Conservation (phyloP, 2,329 filamentous ascomycete genomes). For the Epichloe coenophiala region DNA sequence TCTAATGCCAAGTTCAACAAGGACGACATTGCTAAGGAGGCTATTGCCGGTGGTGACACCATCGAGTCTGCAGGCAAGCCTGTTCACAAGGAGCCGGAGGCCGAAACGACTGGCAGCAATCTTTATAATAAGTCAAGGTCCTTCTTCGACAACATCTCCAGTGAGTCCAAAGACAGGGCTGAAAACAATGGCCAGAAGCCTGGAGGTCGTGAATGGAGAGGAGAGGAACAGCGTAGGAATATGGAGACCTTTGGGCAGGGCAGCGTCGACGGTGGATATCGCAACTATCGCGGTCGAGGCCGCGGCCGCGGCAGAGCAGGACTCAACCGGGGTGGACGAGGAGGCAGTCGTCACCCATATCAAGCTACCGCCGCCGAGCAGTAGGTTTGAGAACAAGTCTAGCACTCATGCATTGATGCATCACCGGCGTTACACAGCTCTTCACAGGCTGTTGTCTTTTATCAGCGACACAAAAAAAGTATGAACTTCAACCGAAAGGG, state of each 20-base stretch:
- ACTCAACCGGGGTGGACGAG: conserved; percentile 26
- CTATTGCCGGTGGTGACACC: conserved; percentile 62
- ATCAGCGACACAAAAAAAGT: neutral
- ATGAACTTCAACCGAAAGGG: neutral
- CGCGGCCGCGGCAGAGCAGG: conserved; percentile 45
- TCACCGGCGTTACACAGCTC: neutral
- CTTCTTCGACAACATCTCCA: conserved; percentile 98
- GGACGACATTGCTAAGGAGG: conserved; percentile 63
- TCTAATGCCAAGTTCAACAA: conserved; percentile 36
- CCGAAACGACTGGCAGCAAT: conserved; percentile 24
- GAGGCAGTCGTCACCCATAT: conserved; percentile 20
- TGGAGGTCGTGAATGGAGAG: conserved; percentile 78
- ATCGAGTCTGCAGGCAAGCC: conserved; percentile 34
- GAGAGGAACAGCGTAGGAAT: conserved; percentile 87
- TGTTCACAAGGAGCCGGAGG: conserved; percentile 23
- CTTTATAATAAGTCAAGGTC: conserved; percentile 79
- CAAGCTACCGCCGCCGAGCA: conserved; percentile 15
- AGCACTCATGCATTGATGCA: neutral
- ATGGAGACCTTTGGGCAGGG: conserved; percentile 97
- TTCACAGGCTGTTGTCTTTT: neutral
- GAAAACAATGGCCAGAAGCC: conserved; percentile 54
- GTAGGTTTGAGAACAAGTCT: conserved; percentile 7
- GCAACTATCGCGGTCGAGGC: conserved; percentile 67
- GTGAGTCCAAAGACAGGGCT: conserved; percentile 78
- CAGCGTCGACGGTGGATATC: conserved; percentile 72